Base-by-base conservation (phyloP, 495 filamentous ascomycete genomes). In the Penicillium alfredii region DNA sequence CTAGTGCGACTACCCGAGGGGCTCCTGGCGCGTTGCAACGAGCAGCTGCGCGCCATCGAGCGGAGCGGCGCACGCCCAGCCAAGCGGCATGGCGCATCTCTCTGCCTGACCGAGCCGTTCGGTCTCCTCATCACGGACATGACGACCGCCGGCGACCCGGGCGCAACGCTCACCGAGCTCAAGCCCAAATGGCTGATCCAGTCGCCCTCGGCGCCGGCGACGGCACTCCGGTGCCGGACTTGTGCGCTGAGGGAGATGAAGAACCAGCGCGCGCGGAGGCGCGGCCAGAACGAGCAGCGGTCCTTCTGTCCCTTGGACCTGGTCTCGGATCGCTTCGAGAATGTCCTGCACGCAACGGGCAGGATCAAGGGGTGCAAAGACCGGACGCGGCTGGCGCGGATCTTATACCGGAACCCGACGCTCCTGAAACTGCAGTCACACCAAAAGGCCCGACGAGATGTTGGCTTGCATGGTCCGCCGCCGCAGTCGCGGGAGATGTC, bases 151-250 rank as follows among this genome's bases (percentile, higher is more conserved):
- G 49, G 49, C 8, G 57, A 64, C n/a, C 50, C 63, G 6, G 59
- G 46, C 12, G 66, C 75, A 12, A 59, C 69, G 0, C 50, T 79
- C 1, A 61, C 88, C 14, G 86, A 98, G 57, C 78, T 97, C 48
- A 98, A 98, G 51, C 88, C 90, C 4, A 98, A 98, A 59, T 98
- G 92, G 92, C 76, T 96, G 1, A 54, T 71, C 4, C 89, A 90
- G 45, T 92, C 86, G 1, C 86, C 84, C 1, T 78, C 76, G 15
- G 89, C 89, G 0, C 88, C 88, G 1, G 4, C 47, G 0, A 45
- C 60, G 4, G 73, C 84, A 10, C 72, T 53, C 13, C 70, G 88
- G 15, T 98, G 92, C 59, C 81, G 92, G 4, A 94, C 84, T 1
- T 98, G 92, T 56, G 92, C 92, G 2, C 56, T 86, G 12, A 66